Evolutionary conservation across 805 yeast species (phyloP).

Genomic region (Cyberlindnera misumaiensis): DNA sequence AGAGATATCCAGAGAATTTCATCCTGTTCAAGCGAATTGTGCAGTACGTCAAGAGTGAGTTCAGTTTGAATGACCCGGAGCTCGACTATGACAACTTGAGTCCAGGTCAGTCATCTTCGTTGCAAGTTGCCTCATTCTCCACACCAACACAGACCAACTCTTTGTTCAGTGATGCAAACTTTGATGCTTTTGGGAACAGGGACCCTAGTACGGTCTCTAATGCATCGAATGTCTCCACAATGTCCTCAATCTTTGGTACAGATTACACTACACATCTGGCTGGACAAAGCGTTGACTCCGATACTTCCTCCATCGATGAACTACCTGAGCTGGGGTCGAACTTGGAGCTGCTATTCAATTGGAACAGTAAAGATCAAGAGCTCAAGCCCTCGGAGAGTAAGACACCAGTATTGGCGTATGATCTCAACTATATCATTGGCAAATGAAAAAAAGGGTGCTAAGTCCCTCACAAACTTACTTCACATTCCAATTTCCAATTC

Average conservation of each 20-base stretch:
- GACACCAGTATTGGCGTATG: constrained; percentile 1
- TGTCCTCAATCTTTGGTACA: constrained; percentile 6
- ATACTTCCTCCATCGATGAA: constrained; percentile 13
- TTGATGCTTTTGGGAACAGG: neutral
- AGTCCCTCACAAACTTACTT: too few species aligned
- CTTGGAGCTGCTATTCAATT: constrained; percentile 11
- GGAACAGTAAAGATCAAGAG: neutral
- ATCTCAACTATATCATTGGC: constrained; percentile 3
- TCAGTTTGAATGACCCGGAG: constrained; percentile 5
- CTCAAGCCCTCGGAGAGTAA: neutral
- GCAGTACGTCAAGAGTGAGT: constrained; percentile 4
- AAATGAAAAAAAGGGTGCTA: neutral
- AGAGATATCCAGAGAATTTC: constrained; percentile 24
- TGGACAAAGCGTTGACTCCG: constrained; percentile 4
- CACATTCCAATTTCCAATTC: neutral
- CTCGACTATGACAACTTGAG: constrained; percentile 6
- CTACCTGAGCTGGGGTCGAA: constrained; percentile 9
- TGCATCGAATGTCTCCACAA: neutral
- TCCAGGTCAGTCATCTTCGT: neutral
- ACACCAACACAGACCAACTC: constrained; percentile 1
- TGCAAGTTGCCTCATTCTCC: neutral
- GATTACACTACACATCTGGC: constrained; percentile 4
- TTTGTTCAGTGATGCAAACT: neutral
- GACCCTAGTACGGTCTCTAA: neutral
- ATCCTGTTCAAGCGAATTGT: constrained; percentile 16